Evolutionary conservation across 1,284 basidiomycete species (phyloP).

Genomic region (Heterobasidion annosum): DNA sequence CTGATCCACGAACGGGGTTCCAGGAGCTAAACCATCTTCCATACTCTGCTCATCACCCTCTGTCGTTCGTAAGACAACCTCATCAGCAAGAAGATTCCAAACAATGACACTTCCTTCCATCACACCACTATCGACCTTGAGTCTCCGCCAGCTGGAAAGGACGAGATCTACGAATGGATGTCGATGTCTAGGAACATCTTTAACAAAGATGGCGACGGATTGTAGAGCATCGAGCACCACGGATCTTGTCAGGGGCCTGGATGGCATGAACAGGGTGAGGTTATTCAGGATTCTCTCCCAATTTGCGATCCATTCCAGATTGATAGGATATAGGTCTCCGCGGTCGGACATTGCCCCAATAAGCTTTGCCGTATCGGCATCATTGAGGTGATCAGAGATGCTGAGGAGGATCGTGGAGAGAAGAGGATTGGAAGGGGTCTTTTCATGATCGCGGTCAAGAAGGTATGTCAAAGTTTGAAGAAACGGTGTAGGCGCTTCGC

Average conservation of each 20-base stretch:
- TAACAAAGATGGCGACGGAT: conserved; percentile 50
- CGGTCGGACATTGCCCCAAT: conserved; percentile 52
- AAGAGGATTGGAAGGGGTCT: conserved; percentile 43
- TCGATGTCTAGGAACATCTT: conserved; percentile 60
- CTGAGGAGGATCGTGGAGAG: conserved; percentile 54
- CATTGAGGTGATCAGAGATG: conserved; percentile 54
- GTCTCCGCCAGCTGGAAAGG: conserved; percentile 39
- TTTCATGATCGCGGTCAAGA: conserved; percentile 48
- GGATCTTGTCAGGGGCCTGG: conserved; percentile 44
- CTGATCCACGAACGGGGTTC: conserved; percentile 16
- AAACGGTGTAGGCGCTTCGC: conserved; percentile 44
- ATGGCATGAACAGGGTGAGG: conserved; percentile 32
- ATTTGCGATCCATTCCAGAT: conserved; percentile 56
- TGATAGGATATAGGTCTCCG: conserved; percentile 58
- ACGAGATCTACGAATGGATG: conserved; percentile 51
- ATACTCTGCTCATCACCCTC: conserved; percentile 23
- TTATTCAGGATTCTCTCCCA: conserved; percentile 53
- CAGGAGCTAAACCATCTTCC: conserved; percentile 20
- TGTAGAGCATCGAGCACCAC: conserved; percentile 48
- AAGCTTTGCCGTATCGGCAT: conserved; percentile 51
- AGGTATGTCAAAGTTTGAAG: conserved; percentile 49
- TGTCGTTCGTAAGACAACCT: conserved; percentile 36
- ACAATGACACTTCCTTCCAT: conserved; percentile 35
- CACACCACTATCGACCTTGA: conserved; percentile 22
- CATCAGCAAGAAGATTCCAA: conserved; percentile 58